phyloP scores from a whole-genome alignment of 176 grass and related monocot species.

The Miscanthus lutarioriparius region DNA sequence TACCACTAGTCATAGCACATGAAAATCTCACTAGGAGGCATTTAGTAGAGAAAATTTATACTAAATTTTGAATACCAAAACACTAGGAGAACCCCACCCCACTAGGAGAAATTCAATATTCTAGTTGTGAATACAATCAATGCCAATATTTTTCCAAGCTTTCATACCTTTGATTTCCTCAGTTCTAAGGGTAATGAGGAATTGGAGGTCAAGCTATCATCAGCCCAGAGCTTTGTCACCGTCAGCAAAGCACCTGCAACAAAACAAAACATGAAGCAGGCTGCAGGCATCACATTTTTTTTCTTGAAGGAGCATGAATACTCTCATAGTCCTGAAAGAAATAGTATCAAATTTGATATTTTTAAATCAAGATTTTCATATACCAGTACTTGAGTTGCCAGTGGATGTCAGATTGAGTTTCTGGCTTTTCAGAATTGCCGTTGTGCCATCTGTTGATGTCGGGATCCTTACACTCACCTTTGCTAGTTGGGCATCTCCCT shows the following conservation, averaged over 20 bases:
- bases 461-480: slow-evolving; percentile 69
- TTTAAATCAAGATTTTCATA: neutral
- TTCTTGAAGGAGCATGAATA: neutral
- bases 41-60: too few relatives aligned
- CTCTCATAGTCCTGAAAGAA: too few relatives aligned
- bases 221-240: slow-evolving; percentile 51
- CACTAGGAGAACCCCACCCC: too few relatives aligned
- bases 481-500: slow-evolving; percentile 46
- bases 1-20: too few relatives aligned
- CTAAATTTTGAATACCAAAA: too few relatives aligned
- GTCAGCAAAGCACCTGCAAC: slow-evolving; percentile 56
- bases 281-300: neutral
- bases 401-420: slow-evolving; percentile 44
- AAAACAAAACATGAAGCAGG: neutral
- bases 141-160: neutral
- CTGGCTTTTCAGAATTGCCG: slow-evolving; percentile 57
- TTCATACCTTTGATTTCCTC: slow-evolving; percentile 67
- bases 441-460: slow-evolving; percentile 46
- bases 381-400: slow-evolving; percentile 36
- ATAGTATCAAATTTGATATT: neutral
- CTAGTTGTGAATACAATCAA: too few relatives aligned
- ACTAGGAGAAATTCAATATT: too few relatives aligned
- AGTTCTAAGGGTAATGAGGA: slow-evolving; percentile 52
- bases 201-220: slow-evolving; percentile 56
- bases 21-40: too few relatives aligned